These are phyloP conservation scores for Lactifluus pinguis DNA, from an alignment of 768 basidiomycete species.

Conservation along the genomic window DNA sequence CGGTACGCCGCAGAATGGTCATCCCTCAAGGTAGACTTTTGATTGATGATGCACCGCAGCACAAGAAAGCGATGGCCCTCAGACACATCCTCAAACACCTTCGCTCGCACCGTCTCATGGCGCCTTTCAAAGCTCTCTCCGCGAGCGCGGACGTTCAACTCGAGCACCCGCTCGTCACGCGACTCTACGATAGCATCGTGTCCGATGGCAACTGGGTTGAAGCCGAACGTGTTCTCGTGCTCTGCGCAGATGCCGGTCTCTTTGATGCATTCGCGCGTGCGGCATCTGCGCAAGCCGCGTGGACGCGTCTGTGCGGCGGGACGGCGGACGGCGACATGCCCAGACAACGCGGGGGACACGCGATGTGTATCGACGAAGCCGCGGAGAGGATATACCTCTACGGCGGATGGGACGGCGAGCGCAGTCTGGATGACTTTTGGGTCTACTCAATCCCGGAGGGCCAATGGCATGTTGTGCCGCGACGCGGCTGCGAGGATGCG, in stretches of 20 bases:
- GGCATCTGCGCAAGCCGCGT: slow-evolving; percentile 49
- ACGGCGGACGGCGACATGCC: slow-evolving; percentile 61
- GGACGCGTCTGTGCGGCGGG: slow-evolving; percentile 52
- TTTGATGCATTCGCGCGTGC: slow-evolving; percentile 51
- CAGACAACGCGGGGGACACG: slow-evolving; percentile 63
- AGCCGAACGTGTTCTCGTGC: slow-evolving; percentile 45
- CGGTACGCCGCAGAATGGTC: slow-evolving; percentile 37
- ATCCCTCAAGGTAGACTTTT: background rate
- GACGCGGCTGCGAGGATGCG: slow-evolving; percentile 37
- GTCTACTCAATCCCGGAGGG: slow-evolving; percentile 50
- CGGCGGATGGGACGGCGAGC: slow-evolving; percentile 71
- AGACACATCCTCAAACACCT: slow-evolving; percentile 69
- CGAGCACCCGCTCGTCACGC: slow-evolving; percentile 64
- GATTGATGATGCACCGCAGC: slow-evolving; percentile 31
- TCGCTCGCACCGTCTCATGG: slow-evolving; percentile 62
- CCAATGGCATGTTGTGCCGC: slow-evolving; percentile 53
- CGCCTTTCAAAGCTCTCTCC: slow-evolving; percentile 53
- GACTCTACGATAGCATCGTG: slow-evolving; percentile 55
- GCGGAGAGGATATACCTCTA: slow-evolving; percentile 62
- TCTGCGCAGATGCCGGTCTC: slow-evolving; percentile 46
- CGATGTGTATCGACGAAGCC: slow-evolving; percentile 67
- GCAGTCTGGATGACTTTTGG: slow-evolving; percentile 75
- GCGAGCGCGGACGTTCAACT: slow-evolving; percentile 44
- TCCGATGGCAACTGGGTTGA: slow-evolving; percentile 54
- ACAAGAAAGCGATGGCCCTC: slow-evolving; percentile 55